phyloP scores from a whole-genome alignment of 352 stramenopile species.

The Pythium vanterpoolii region DNA sequence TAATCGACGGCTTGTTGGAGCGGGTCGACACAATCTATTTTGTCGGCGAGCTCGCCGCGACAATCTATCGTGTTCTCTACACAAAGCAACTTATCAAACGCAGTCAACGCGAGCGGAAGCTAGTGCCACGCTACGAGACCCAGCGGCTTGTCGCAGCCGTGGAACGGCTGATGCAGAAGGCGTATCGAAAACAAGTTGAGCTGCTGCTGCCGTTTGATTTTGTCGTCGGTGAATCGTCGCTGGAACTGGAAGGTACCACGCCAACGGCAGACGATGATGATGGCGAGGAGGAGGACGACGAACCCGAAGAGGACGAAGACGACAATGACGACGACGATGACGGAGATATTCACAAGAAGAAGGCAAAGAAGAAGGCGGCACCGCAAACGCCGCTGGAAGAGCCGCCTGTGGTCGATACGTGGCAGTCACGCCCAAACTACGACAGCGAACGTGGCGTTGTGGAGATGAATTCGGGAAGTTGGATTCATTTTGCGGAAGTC shows the following conservation, averaged over 20 bases:
- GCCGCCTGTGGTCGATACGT: conserved; percentile 20
- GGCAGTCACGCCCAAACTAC: conserved; percentile 3
- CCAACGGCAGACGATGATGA: conserved; percentile 7
- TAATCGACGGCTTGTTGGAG: conserved; percentile 68
- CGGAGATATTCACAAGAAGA: conserved; percentile 23
- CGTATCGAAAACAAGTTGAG: conserved; percentile 46
- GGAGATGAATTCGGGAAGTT: background rate
- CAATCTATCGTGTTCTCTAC: conserved; percentile 48
- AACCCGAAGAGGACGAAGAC: conserved; percentile 38
- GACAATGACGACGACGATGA: conserved; percentile 35
- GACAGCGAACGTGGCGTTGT: conserved; percentile 15
- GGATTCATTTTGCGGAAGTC: conserved; percentile 18
- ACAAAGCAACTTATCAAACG: conserved; percentile 25
- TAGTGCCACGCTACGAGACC: background rate
- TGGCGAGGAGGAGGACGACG: conserved; percentile 33
- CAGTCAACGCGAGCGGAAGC: conserved; percentile 9
- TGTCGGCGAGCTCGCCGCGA: conserved; percentile 55
- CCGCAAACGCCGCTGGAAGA: conserved; percentile 12
- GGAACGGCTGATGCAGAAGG: conserved; percentile 62
- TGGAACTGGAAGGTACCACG: conserved; percentile 29
- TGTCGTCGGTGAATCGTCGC: conserved; percentile 43
- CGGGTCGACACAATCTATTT: conserved; percentile 58
- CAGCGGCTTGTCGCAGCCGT: conserved; percentile 31
- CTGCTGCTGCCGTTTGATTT: conserved; percentile 63
- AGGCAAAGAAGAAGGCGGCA: background rate